A percentile compares a stretch with the other conserved stretches of the same genome.
Evolutionary conservation across 306 rosid species (phyloP).

Genomic region (Pterocarpus santalinus): DNA sequence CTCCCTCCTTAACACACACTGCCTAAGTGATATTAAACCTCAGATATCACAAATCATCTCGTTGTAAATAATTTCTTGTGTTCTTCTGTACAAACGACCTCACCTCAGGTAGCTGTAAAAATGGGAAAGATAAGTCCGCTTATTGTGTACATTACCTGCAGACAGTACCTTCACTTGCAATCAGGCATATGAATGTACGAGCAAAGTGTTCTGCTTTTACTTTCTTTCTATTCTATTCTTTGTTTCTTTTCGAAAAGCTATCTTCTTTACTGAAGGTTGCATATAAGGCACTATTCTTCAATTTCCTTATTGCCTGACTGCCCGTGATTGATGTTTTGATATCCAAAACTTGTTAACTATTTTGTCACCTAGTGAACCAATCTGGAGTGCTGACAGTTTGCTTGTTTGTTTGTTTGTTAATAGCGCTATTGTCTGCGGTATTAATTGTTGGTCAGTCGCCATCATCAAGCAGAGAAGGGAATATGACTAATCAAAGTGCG

Average conservation of each 20-base stretch:
- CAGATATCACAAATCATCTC: constrained; percentile 16
- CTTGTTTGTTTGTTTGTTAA: constrained; percentile 43
- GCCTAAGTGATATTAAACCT: constrained; percentile 57
- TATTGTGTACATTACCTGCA: constrained; percentile 42
- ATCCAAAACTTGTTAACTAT: constrained; percentile 33
- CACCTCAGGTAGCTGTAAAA: constrained; percentile 42
- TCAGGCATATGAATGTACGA: constrained; percentile 39
- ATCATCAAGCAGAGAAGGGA: constrained; percentile 34
- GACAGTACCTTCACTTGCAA: constrained; percentile 42
- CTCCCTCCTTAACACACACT: constrained; percentile 64
- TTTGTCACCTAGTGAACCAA: constrained; percentile 42
- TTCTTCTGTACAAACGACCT: constrained; percentile 46
- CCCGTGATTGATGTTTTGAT: constrained; percentile 53
- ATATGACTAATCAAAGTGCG: constrained; percentile 32
- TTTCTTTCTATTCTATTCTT: constrained; percentile 22
- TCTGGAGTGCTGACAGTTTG: constrained; percentile 48
- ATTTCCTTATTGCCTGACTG: constrained; percentile 8
- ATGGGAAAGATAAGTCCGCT: constrained; percentile 45
- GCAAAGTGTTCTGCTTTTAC: background rate
- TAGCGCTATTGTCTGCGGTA: constrained; percentile 43
- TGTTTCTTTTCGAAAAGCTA: constrained; percentile 29
- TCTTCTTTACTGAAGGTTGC: constrained; percentile 30
- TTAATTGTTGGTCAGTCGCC: constrained; percentile 36
- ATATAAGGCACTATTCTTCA: background rate
- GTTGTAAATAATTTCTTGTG: constrained; percentile 46